These are phyloP conservation scores for Mycogone perniciosa DNA, from an alignment of 2,329 filamentous ascomycete species.

Conservation along the genomic window DNA sequence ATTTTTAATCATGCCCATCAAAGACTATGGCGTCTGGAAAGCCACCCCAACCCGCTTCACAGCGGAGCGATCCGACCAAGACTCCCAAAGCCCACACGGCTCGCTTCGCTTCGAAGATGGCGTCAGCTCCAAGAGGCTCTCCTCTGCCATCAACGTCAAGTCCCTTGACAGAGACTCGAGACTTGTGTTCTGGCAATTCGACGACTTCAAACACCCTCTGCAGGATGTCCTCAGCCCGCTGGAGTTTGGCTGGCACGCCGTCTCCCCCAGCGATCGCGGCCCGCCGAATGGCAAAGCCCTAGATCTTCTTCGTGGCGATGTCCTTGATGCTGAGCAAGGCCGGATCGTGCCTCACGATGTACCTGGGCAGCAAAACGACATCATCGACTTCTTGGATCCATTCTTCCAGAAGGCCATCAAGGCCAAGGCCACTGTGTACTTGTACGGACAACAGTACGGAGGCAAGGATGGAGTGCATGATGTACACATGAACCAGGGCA, in stretches of 20 bases:
- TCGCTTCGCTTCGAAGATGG: too few relatives aligned
- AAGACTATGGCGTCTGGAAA: slow-evolving; percentile 13
- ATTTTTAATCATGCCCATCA: slow-evolving; percentile 6
- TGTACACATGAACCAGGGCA: slow-evolving; percentile 14
- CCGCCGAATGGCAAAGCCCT: neutral
- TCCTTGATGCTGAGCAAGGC: slow-evolving; percentile 3
- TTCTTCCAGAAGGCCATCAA: slow-evolving; percentile 8
- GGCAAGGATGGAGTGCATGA: slow-evolving; percentile 8
- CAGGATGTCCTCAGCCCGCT: neutral
- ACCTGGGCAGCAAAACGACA: slow-evolving; percentile 7
- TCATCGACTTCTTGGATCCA: slow-evolving; percentile 10
- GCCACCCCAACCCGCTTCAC: slow-evolving; percentile 3
- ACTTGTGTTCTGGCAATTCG: slow-evolving; percentile 8
- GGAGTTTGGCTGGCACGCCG: slow-evolving; percentile 1
- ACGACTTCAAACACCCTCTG: neutral
- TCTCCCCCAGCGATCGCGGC: neutral
- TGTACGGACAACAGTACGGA: slow-evolving; percentile 8
- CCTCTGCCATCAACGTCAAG: slow-evolving; percentile 12
- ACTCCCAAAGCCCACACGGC: slow-evolving; percentile 2
- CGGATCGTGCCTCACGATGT: slow-evolving; percentile 3
- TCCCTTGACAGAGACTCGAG: slow-evolving; percentile 3
- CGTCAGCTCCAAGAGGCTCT: neutral
- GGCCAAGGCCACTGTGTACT: slow-evolving; percentile 6
- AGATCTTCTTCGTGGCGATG: slow-evolving; percentile 3
- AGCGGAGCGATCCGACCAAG: neutral